Percentiles rank a stretch among this genome's conserved stretches.
Evolutionary conservation across 495 filamentous ascomycete species (phyloP).

Genomic region (Pseudotulostoma volvatum): DNA sequence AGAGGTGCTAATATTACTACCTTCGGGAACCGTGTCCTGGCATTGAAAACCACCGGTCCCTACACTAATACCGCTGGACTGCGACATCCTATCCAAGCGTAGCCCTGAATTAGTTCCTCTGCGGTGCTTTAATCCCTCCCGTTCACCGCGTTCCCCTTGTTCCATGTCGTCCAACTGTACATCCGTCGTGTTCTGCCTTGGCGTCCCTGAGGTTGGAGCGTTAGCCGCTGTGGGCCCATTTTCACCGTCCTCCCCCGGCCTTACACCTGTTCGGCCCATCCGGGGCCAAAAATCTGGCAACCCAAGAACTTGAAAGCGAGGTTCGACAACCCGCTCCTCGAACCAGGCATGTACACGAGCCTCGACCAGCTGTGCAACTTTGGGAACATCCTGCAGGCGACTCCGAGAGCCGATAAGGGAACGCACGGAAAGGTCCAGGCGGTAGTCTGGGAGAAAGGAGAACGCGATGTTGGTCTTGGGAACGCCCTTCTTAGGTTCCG

Average conservation of each 20-base stretch:
- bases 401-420: slow-evolving; percentile 84
- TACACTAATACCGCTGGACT: slow-evolving; percentile 24
- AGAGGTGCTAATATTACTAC: slow-evolving; percentile 15
- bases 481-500: slow-evolving; percentile 17
- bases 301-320: slow-evolving; percentile 86
- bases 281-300: slow-evolving; percentile 89
- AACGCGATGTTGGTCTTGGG: slow-evolving; percentile 77
- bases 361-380: slow-evolving; percentile 91
- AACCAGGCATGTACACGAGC: slow-evolving; percentile 88
- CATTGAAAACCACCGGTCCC: slow-evolving; percentile 22
- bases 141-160: not conserved
- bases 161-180: not conserved
- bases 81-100: slow-evolving; percentile 7
- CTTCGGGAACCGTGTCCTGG: slow-evolving; percentile 20
- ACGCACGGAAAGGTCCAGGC: slow-evolving; percentile 78
- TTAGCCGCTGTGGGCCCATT: slow-evolving; percentile 24
- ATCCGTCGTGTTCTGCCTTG: not conserved
- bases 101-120: not conserved
- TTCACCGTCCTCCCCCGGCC: slow-evolving; percentile 29
- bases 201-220: slow-evolving; percentile 12
- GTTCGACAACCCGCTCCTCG: slow-evolving; percentile 89
- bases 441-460: slow-evolving; percentile 88
- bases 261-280: slow-evolving; percentile 36
- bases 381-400: slow-evolving; percentile 86
- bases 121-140: not conserved